A percentile compares a stretch with the other conserved stretches of the same genome.
These are phyloP conservation scores for Pseudocercospora pini-densiflorae DNA, from an alignment of 2,329 filamentous ascomycete genomes.

Conservation along the genomic window DNA sequence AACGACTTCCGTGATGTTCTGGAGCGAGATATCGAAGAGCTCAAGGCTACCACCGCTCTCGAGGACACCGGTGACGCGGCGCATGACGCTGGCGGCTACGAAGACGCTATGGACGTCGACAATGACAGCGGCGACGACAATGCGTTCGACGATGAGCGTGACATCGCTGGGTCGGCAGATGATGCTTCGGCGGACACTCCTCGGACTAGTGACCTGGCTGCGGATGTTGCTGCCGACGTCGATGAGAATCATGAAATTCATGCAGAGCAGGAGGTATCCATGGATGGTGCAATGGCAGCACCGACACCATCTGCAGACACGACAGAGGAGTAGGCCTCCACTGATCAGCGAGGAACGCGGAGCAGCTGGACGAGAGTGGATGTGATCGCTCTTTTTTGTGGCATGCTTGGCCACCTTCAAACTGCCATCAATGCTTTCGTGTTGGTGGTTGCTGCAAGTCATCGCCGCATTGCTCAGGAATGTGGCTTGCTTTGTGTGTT, in stretches of 20 bases:
- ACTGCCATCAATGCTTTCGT: background rate
- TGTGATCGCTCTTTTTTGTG: background rate
- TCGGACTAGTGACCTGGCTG: background rate
- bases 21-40: constrained; percentile 25
- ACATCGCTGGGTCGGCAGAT: background rate
- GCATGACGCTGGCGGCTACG: background rate
- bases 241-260: background rate
- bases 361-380: background rate
- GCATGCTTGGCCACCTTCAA: background rate
- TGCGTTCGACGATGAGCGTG: constrained; percentile 2
- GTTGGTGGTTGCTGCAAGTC: background rate
- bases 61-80: background rate
- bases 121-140: constrained; percentile 13
- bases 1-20: constrained; percentile 23
- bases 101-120: constrained; percentile 15
- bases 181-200: background rate
- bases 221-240: background rate
- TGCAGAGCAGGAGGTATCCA: background rate
- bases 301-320: background rate
- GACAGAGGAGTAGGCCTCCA: background rate
- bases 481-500: constrained; percentile 1
- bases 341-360: too few relatives aligned
- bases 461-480: background rate
- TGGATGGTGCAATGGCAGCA: background rate
- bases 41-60: constrained; percentile 14